Percentiles rank a stretch among this genome's conserved stretches.
Conservation (phyloP, 192 early-diverging fungal species). For the Tieghemiomyces parasiticus region DNA sequence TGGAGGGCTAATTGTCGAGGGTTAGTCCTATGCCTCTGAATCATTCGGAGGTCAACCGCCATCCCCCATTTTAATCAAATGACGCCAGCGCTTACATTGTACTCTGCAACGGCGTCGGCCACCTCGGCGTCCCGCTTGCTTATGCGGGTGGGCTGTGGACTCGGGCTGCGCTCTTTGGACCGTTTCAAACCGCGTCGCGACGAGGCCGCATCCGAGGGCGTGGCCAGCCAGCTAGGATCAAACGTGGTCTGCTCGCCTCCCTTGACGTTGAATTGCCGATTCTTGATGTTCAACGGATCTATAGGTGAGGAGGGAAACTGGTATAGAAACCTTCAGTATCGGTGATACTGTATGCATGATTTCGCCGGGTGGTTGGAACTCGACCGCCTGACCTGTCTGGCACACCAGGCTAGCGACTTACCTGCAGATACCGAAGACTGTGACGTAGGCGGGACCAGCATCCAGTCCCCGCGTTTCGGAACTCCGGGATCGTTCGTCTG, state of each 20-base stretch:
- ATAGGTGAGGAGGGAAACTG: neutral
- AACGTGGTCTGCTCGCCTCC: neutral
- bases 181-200: neutral
- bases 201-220: neutral
- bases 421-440: neutral
- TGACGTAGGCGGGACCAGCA: conserved; percentile 1
- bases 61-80: neutral
- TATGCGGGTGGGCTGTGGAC: neutral
- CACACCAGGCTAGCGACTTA: neutral
- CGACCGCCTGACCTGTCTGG: neutral
- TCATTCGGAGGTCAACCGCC: neutral
- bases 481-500: neutral
- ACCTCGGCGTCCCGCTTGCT: neutral
- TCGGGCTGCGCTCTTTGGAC: neutral
- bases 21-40: neutral
- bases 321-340: neutral
- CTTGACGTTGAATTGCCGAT: neutral
- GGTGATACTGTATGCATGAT: neutral
- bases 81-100: neutral
- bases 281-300: conserved; percentile 1
- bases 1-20: too few relatives aligned
- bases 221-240: neutral
- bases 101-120: neutral
- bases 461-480: conserved; percentile 1
- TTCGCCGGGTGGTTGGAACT: neutral